Base-by-base conservation (phyloP, 169 alveolate genomes). In the Cryptosporidium ubiquitum region DNA sequence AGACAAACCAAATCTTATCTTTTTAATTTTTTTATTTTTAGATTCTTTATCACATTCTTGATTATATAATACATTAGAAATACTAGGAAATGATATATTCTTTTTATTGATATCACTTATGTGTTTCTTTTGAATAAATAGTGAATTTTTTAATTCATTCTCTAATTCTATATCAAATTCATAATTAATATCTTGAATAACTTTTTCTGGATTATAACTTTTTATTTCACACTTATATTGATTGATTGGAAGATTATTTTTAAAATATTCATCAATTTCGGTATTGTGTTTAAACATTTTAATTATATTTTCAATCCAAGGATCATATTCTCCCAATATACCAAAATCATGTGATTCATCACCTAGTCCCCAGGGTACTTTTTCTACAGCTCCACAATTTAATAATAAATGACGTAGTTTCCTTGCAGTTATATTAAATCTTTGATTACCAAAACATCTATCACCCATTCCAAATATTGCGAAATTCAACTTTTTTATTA, bases 331-430 rank as follows among this genome's bases (percentile, higher is more conserved):
- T 12, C 89, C 89, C 20, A 79, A 64, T 31, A 79, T 31, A 4
- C 89, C 89, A 79, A 79, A 79, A 20, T 79, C 89, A 47, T 79
- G 89, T 10, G 89, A 79, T 29, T 79, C 89, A 61, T 79, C 89
- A 20, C 89, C 89, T 29, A 79, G 42, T 29, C 89, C 89, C 89
- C 89, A 79, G 0, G 89, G 61, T 16, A 61, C 18, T 31, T 42
- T 31, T 44, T 79, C 89, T 12, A 5, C 16, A 61, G 89, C 89
- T 14, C 89, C 89, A 16, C 23, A 61, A 10, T 57, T 58, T n/a
- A 79, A 61, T 29, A 79, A 37, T 60, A 47, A 29, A 64, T 79
- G 75, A 2, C 75, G 31, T 26, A 79, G 40, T 23, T 79, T 79
- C 12, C 89, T 58, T 12, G 89, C 89, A 35, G 89, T 79, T 1